A percentile compares a stretch with the other conserved stretches of the same genome.
Evolutionary conservation across 1,284 basidiomycete species (phyloP).

Genomic region (Malassezia furfur): DNA sequence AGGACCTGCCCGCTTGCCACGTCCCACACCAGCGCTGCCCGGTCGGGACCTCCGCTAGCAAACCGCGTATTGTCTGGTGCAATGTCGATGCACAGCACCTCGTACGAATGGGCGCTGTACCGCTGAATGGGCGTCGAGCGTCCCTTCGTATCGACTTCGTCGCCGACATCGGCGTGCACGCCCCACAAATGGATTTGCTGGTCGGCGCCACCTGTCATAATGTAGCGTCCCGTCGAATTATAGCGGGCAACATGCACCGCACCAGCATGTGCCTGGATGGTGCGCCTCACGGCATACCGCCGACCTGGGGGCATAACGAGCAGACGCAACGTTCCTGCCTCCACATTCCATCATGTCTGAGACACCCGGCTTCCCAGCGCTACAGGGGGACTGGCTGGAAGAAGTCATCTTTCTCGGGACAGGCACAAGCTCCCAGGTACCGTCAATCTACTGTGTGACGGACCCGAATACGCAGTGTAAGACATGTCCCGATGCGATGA

Average conservation of each 20-base stretch:
- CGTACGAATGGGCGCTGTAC: conserved; percentile 83
- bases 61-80: conserved; percentile 87
- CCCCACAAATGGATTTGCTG: conserved; percentile 85
- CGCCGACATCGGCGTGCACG: conserved; percentile 57
- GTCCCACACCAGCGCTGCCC: conserved; percentile 88
- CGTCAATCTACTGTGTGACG: conserved; percentile 35
- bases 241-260: conserved; percentile 44
- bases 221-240: conserved; percentile 62
- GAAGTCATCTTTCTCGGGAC: conserved; percentile 38
- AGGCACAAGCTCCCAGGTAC: conserved; percentile 40
- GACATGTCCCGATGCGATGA: conserved; percentile 33
- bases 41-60: conserved; percentile 84
- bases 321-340: background rate
- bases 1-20: conserved; percentile 75
- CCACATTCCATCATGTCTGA: background rate
- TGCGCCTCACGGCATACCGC: conserved; percentile 5
- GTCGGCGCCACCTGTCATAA: conserved; percentile 83
- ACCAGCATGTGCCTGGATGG: conserved; percentile 37
- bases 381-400: conserved; percentile 28
- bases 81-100: conserved; percentile 76
- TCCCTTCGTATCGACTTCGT: conserved; percentile 2
- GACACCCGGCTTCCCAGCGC: conserved; percentile 2
- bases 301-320: background rate
- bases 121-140: conserved; percentile 56
- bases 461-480: conserved; percentile 14